Conservation (phyloP, 192 early-diverging fungal species). For the Backusella liffmaniae region DNA sequence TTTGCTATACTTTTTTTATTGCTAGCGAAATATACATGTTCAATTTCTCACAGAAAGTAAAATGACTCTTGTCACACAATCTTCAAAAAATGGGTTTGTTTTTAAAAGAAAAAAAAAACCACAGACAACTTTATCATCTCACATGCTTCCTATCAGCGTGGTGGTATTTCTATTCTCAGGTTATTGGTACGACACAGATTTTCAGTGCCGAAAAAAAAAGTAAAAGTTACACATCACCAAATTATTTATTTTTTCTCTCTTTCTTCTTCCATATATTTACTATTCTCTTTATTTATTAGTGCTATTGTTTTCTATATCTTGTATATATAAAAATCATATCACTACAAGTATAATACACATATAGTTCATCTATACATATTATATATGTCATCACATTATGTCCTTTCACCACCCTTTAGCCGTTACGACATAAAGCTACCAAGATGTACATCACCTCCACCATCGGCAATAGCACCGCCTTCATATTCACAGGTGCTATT, state of each 20-base stretch:
- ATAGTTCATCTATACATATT: background rate
- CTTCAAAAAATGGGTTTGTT: background rate
- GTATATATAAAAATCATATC: background rate
- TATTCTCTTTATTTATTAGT: background rate
- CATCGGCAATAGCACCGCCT: background rate
- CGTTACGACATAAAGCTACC: background rate
- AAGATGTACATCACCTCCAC: background rate
- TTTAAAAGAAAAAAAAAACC: background rate
- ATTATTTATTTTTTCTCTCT: background rate
- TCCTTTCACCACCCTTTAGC: background rate
- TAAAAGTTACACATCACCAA: background rate
- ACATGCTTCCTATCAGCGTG: background rate
- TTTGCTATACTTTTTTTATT: background rate
- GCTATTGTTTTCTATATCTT: background rate
- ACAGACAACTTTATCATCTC: constrained; percentile 2
- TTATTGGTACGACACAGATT: background rate
- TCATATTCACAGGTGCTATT: background rate
- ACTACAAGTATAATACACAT: background rate
- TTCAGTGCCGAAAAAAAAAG: background rate
- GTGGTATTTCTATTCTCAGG: background rate
- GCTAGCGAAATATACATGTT: background rate
- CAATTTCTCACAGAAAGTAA: constrained; percentile 3
- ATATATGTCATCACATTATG: background rate
- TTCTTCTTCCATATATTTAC: background rate
- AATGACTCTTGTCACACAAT: background rate